Evolutionary conservation across 345 rosid species (phyloP).

Genomic region (Rhodomyrtus tomentosa): DNA sequence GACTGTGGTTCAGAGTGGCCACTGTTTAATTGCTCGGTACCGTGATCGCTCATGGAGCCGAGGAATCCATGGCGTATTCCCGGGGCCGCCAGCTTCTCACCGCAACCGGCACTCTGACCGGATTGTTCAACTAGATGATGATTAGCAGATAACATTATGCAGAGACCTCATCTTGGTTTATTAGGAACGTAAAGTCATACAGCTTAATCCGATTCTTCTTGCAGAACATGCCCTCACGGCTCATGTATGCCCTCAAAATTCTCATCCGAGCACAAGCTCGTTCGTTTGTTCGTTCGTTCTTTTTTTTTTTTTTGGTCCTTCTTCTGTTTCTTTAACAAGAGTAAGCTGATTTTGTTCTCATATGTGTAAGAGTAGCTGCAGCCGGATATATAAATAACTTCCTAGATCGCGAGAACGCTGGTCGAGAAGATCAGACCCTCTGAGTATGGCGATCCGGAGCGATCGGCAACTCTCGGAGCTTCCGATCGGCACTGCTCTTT

Average conservation of each 20-base stretch:
- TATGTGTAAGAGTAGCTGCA: background rate
- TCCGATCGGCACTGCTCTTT: conserved; percentile 53
- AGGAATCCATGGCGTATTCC: background rate
- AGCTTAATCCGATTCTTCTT: background rate
- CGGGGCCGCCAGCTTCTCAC: background rate
- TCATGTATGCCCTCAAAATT: background rate
- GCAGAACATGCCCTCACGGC: background rate
- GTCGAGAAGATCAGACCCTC: conserved; percentile 51
- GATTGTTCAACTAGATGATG: background rate
- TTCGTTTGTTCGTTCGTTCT: background rate
- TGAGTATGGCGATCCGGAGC: conserved; percentile 32
- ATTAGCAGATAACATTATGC: background rate
- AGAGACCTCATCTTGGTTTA: background rate
- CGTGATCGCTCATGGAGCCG: background rate
- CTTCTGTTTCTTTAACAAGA: background rate
- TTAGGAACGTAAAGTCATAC: background rate
- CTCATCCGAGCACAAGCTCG: background rate
- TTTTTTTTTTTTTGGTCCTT: background rate
- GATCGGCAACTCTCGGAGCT: conserved; percentile 15
- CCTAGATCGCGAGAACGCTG: conserved; percentile 62
- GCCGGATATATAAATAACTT: background rate
- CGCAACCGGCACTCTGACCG: background rate
- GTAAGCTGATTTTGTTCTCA: background rate
- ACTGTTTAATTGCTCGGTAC: background rate
- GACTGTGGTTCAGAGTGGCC: background rate